phyloP scores from a whole-genome alignment of 2,329 filamentous ascomycete species.

The Capronia epimyces region DNA sequence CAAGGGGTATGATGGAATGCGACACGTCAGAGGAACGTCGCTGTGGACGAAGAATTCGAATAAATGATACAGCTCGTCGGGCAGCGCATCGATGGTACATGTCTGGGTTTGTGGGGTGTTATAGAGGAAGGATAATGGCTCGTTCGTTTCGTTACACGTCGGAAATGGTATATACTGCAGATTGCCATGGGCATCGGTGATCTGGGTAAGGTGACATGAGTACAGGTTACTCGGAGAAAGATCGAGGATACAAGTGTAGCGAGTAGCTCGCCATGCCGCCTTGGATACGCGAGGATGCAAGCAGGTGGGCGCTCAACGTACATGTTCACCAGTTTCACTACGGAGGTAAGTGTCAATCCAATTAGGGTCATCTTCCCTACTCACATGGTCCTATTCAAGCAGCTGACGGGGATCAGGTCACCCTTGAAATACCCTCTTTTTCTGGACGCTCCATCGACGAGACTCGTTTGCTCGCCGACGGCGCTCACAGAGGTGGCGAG shows the following conservation, averaged over 20 bases:
- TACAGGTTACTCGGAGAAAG: not conserved
- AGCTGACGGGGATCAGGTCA: conserved; percentile 63
- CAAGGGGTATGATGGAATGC: conserved; percentile 72
- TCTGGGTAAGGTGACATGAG: conserved; percentile 36
- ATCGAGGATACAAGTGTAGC: no score
- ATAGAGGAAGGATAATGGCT: conserved; percentile 74
- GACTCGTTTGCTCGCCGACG: conserved; percentile 10
- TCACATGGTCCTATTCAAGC: conserved; percentile 68
- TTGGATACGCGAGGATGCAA: no score
- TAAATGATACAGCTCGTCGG: conserved; percentile 52
- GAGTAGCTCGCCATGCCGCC: no score
- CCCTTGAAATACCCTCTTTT: conserved; percentile 45
- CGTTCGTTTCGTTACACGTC: conserved; percentile 79
- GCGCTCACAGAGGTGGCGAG: conserved; percentile 23
- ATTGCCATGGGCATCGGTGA: conserved; percentile 72
- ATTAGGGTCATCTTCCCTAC: conserved; percentile 29
- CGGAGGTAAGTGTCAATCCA: conserved; percentile 11
- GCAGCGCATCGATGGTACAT: conserved; percentile 48
- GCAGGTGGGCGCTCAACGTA: conserved; percentile 31
- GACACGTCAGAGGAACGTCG: conserved; percentile 87
- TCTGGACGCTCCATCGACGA: conserved; percentile 3
- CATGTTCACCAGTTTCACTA: conserved; percentile 81
- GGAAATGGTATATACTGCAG: conserved; percentile 91
- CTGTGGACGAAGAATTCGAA: conserved; percentile 91
- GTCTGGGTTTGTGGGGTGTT: conserved; percentile 62